Base-by-base conservation (phyloP, 1,284 basidiomycete species). In the Megacollybia platyphylla region DNA sequence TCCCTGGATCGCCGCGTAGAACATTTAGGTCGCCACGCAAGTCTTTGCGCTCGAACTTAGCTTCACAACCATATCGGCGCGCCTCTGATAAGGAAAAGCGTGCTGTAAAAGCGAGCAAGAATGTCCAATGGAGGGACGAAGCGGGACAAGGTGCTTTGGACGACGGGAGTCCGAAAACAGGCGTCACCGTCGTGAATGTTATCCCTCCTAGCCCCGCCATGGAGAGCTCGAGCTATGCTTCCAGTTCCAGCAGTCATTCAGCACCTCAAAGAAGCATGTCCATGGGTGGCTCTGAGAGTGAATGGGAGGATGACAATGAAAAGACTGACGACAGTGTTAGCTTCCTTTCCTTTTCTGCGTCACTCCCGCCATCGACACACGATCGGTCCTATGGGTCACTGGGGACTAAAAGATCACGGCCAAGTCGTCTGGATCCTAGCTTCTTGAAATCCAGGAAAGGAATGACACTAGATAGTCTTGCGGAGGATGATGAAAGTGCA, bases 121-220 rank as follows among this genome's bases (percentile, higher is more conserved):
- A 76, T 43, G 86, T 94, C 11, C 81, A 91, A 53, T 94, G 90
- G 90, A 76, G 71, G 43, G 90, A 94, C 53, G 85, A 92, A 57
- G 87, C 73, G 4, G 90, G 90, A 5, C 82, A 85, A 55, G 90
- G 89, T 7, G 68, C 75, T 39, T 62, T 93, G 38, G 85, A 87
- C 50, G 87, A 90, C 52, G 71, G 71, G 20, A 75, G 77, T 20
- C 52, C 56, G 35, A 60, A 55, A 28, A 42, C 46, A 7, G 38
- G 43, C 7, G 30, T 46, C 15, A 28, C 63, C 18, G 58, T 63
- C 26, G 63, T 75, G 41, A 52, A 62, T 28, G 49, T 70, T 41
- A 64, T 62, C 37, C 20, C 20, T 34, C 31, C 11, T 4, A 15
- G 31, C 10, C 10, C 15, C 7, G 31, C 4, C 10, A 34, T 6